Conservation (phyloP, 768 basidiomycete species). For the Tricholoma matsutake region DNA sequence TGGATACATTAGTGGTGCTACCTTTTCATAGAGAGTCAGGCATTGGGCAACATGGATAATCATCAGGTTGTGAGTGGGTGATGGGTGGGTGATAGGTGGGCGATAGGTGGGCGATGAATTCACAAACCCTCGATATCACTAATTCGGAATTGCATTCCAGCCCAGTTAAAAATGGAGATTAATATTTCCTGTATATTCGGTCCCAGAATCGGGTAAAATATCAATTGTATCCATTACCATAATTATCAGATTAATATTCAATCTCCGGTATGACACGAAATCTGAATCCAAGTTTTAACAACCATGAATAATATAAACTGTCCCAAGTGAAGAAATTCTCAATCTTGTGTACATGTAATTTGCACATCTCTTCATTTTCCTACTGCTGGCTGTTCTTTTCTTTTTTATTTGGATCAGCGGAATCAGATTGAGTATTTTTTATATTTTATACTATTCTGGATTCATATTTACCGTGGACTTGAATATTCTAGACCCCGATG, state of each 20-base stretch:
- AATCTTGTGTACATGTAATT: not conserved
- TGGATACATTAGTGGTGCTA: not conserved
- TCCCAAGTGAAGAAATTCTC: not conserved
- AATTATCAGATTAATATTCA: not conserved
- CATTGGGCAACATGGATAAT: not conserved
- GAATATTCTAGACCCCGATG: not conserved
- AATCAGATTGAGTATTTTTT: not conserved
- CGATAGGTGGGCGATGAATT: not conserved
- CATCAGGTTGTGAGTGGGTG: not conserved
- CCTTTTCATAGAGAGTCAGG: not conserved
- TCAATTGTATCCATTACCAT: not conserved
- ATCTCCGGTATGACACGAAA: not conserved
- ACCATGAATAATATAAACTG: not conserved
- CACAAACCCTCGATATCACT: not conserved
- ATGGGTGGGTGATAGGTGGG: not conserved
- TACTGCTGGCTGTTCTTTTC: not conserved
- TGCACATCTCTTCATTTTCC: not conserved
- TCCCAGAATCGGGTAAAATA: not conserved
- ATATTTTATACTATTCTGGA: not conserved
- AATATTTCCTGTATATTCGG: not conserved
- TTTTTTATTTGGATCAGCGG: not conserved
- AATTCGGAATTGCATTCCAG: not conserved
- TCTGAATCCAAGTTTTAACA: not conserved
- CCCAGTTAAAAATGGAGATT: not conserved
- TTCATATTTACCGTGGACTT: not conserved